Conservation (phyloP, 2,329 filamentous ascomycete species). For the Arthrobotrys sphaeroides region DNA sequence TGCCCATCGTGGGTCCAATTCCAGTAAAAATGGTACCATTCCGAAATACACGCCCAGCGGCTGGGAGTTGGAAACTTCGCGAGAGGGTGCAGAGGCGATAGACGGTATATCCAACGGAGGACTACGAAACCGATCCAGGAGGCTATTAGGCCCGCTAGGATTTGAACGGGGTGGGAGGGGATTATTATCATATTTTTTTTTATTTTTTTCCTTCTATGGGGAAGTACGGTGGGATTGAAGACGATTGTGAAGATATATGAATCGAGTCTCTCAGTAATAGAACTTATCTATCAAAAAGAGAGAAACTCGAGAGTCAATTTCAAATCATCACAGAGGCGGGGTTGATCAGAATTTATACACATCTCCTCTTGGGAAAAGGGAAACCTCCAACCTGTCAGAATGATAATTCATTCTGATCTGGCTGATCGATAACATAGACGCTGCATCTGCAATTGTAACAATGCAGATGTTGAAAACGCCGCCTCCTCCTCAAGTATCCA, state of each 20-base stretch:
- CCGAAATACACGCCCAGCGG: conserved; percentile 1
- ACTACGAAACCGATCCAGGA: conserved; percentile 13
- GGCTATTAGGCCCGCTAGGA: background rate
- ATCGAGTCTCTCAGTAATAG: too few species aligned
- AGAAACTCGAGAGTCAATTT: too few species aligned
- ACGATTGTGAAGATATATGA: too few species aligned
- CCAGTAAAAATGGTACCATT: conserved; percentile 34
- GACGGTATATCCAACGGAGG: conserved; percentile 28
- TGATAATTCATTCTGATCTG: too few species aligned
- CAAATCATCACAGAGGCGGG: background rate
- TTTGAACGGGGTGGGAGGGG: background rate
- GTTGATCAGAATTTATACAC: background rate
- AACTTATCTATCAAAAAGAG: too few species aligned
- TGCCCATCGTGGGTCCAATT: background rate
- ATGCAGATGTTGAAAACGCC: too few species aligned
- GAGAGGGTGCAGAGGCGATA: conserved; percentile 30
- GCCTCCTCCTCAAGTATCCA: too few species aligned
- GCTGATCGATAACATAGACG: too few species aligned
- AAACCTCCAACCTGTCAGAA: too few species aligned
- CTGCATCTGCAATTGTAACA: too few species aligned
- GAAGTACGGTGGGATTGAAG: background rate
- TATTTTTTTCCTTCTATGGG: background rate
- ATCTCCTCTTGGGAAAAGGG: too few species aligned
- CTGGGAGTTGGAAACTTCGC: conserved; percentile 28
- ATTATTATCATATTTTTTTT: background rate